Evolutionary conservation across 2,329 filamentous ascomycete species (phyloP).

Genomic region (Phaeosphaeria sp.): DNA sequence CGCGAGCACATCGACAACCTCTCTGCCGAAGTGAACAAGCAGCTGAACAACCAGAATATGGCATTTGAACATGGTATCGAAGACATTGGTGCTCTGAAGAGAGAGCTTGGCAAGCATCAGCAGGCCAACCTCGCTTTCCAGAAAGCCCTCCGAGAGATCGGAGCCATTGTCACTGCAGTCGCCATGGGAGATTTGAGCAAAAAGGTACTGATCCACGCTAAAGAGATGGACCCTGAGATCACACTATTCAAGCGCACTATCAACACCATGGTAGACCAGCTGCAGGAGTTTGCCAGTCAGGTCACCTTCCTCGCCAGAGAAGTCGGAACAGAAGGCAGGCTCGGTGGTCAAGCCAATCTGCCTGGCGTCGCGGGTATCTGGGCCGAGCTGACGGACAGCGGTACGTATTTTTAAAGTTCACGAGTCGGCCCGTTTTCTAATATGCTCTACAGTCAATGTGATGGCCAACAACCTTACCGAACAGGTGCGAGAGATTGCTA

Average conservation of each 20-base stretch:
- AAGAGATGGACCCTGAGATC: constrained; percentile 98
- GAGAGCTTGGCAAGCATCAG: constrained; percentile 95
- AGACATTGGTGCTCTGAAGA: constrained; percentile 87
- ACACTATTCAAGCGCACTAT: constrained; percentile 97
- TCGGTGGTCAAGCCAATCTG: constrained; percentile 92
- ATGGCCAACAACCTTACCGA: constrained; percentile 99
- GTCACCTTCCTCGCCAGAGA: constrained; percentile 93
- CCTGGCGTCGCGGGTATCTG: constrained; percentile 95
- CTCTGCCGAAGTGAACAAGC: constrained; percentile 82
- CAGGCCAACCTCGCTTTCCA: constrained; percentile 99
- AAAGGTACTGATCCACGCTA: constrained; percentile 92
- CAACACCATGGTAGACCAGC: constrained; percentile 98
- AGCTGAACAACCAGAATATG: constrained; percentile 83
- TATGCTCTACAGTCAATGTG: constrained; percentile 73
- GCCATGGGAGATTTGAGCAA: constrained; percentile 95
- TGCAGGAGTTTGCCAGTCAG: constrained; percentile 95
- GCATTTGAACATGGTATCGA: constrained; percentile 80
- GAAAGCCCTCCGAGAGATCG: constrained; percentile 94
- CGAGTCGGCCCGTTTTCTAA: constrained; percentile 38
- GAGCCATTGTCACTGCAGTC: constrained; percentile 95
- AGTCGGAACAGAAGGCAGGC: constrained; percentile 92
- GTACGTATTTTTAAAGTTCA: constrained; percentile 42
- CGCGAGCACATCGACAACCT: constrained; percentile 85
- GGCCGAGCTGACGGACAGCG: constrained; percentile 83
- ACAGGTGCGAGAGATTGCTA: constrained; percentile 96